phyloP scores from a whole-genome alignment of 805 yeast genomes.

The Candida sithepensis region DNA sequence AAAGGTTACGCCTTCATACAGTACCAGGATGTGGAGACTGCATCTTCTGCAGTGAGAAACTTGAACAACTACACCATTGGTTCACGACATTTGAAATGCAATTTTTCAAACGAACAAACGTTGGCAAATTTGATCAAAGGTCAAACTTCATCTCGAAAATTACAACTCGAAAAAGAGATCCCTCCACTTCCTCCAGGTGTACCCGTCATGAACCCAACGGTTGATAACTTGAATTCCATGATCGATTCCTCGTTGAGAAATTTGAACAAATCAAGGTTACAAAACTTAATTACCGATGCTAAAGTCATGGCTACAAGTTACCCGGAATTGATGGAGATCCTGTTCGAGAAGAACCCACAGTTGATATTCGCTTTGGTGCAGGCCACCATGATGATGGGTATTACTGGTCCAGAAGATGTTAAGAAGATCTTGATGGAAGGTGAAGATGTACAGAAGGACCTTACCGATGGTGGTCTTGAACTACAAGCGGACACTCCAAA shows the following conservation, averaged over 20 bases:
- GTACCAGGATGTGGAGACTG: conserved; percentile 79
- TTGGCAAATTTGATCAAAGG: conserved; percentile 16
- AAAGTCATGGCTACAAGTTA: conserved; percentile 53
- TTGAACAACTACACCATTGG: conserved; percentile 77
- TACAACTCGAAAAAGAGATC: conserved; percentile 27
- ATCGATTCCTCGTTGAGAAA: conserved; percentile 44
- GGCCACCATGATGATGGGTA: conserved; percentile 43
- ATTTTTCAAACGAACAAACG: conserved; percentile 57
- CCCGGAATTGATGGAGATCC: conserved; percentile 54
- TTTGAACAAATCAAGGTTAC: conserved; percentile 45
- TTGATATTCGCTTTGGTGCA: conserved; percentile 81
- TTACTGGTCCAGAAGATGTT: conserved; percentile 24
- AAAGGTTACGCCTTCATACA: conserved; percentile 89
- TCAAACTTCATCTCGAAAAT: conserved; percentile 12
- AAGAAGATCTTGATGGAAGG: conserved; percentile 15
- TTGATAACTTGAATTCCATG: conserved; percentile 35
- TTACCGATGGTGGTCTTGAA: too few relatives aligned
- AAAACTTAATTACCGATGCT: conserved; percentile 52
- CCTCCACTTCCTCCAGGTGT: conserved; percentile 59
- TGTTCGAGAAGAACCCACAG: conserved; percentile 75
- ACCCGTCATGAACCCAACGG: conserved; percentile 23
- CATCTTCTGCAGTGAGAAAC: conserved; percentile 87
- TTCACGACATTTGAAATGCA: conserved; percentile 66
- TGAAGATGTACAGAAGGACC: neutral
- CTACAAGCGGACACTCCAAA: conserved; percentile 2